Evolutionary conservation across 2,329 filamentous ascomycete genomes (phyloP), one percentile per base, ranked within the genome.

Genomic region (Fusarium ramigenum): DNA sequence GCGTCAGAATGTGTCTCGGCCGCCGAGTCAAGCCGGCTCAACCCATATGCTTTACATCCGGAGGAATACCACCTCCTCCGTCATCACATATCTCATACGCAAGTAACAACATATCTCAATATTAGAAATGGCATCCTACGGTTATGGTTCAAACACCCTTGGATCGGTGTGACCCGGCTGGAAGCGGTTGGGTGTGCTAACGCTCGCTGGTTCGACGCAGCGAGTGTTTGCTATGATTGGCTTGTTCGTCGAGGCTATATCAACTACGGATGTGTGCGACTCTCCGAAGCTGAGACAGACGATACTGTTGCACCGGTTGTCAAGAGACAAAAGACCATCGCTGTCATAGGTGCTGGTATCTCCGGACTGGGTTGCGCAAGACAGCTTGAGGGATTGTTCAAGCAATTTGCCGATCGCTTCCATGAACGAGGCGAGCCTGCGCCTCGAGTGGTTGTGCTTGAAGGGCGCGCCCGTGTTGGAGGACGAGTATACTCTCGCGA

Each of bases 81-180:
- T 70, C 88, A 93, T 70, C 92, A 97, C 77, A 90, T 99, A 75
- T 97, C 93, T 79, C 92, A 94, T 77, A 88, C 92, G 37, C 96
- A 99, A 82, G 94, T 98, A 74, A 98, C 96, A 6, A 93, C 94
- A 18, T 99, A 99, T 83, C 86, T 99, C 60, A 98, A 98, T 80
- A 96, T 99, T 70, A 90, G 96, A 76, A 99, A 99, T 81, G 93
- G 94, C 21, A 97, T 99, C 66, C 85, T 99, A 60, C 89, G 96
- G 62, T 84, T 98, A 44, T 99, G 96, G 96, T 88, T 93, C 40
- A 90, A 92, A 75, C 97, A 97, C 78, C 94, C 96, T 12, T 90
- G 95, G 79, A 90, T 95, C 46, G 90, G 91, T 69, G 93, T 99
- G 18, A 93, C 92, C 32, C 88, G 92, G 53, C 91, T 95, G 80